These are phyloP conservation scores for Colletotrichum sp. DNA, from an alignment of 2,329 filamentous ascomycete genomes.

Conservation along the genomic window DNA sequence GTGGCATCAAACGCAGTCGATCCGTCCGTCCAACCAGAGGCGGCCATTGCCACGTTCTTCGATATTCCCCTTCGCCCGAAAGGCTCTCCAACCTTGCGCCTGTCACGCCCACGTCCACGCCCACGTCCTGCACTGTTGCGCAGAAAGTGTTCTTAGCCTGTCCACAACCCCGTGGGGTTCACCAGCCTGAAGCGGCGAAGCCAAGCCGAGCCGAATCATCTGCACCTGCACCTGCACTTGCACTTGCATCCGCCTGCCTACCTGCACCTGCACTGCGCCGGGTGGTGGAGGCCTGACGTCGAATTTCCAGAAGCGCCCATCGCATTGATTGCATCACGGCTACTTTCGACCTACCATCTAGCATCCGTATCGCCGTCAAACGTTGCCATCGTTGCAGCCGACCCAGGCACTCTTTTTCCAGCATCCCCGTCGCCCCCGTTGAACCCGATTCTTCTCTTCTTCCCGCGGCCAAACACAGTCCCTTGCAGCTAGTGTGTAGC, in stretches of 20 bases:
- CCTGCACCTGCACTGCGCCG: neutral
- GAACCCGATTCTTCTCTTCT: neutral
- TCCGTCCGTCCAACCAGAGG: constrained; percentile 24
- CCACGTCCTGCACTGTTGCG: neutral
- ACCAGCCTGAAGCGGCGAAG: neutral
- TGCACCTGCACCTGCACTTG: neutral
- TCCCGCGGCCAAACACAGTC: neutral
- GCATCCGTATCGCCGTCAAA: neutral
- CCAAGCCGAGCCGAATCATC: neutral
- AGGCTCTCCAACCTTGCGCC: constrained; percentile 7
- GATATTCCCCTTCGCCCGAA: constrained; percentile 26
- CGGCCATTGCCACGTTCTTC: constrained; percentile 17
- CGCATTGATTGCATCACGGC: constrained; percentile 16
- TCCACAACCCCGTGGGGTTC: constrained; percentile 18
- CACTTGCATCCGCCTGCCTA: neutral
- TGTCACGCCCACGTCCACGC: neutral
- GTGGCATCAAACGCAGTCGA: constrained; percentile 24
- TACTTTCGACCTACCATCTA: neutral
- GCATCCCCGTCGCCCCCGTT: neutral
- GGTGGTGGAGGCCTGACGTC: constrained; percentile 7
- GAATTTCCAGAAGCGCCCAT: constrained; percentile 6
- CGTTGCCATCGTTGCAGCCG: neutral
- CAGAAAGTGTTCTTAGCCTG: neutral
- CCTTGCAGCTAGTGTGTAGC: neutral
- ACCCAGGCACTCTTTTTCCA: neutral